A percentile compares a stretch with the other conserved stretches of the same genome.
These are phyloP conservation scores for Debaryomyces coudertii DNA, from an alignment of 1,139 yeast species.

Conservation along the genomic window DNA sequence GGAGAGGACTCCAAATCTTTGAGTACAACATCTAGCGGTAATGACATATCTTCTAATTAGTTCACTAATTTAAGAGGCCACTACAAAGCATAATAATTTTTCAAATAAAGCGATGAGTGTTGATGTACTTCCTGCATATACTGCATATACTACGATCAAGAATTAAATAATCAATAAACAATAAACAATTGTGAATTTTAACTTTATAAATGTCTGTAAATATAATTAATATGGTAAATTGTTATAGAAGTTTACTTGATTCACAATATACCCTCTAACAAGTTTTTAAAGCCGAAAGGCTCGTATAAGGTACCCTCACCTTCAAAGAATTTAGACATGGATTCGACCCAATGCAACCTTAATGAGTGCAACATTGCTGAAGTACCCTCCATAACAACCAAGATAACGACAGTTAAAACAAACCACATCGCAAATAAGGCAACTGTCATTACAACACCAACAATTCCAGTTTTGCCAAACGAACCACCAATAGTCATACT, in stretches of 20 bases:
- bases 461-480: constrained; percentile 51
- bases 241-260: background rate
- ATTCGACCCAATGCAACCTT: constrained; percentile 86
- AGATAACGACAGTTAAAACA: constrained; percentile 67
- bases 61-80: background rate
- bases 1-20: constrained; percentile 41
- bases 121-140: constrained; percentile 2
- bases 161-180: background rate
- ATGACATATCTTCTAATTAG: constrained; percentile 26
- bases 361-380: constrained; percentile 85
- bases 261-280: constrained; percentile 34
- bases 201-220: constrained; percentile 2
- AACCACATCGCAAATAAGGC: constrained; percentile 80
- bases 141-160: background rate
- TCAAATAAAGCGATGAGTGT: constrained; percentile 9
- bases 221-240: background rate
- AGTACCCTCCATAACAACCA: constrained; percentile 85
- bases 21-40: constrained; percentile 37
- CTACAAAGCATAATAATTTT: constrained; percentile 2
- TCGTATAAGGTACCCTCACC: constrained; percentile 77
- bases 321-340: constrained; percentile 83
- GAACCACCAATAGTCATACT: constrained; percentile 72
- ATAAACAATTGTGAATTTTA: background rate
- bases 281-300: constrained; percentile 62
- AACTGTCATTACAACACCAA: constrained; percentile 57